A percentile compares a stretch with the other conserved stretches of the same genome.
These are phyloP conservation scores for Nitzschia palea DNA, from an alignment of 108 stramenopile species.

Conservation along the genomic window DNA sequence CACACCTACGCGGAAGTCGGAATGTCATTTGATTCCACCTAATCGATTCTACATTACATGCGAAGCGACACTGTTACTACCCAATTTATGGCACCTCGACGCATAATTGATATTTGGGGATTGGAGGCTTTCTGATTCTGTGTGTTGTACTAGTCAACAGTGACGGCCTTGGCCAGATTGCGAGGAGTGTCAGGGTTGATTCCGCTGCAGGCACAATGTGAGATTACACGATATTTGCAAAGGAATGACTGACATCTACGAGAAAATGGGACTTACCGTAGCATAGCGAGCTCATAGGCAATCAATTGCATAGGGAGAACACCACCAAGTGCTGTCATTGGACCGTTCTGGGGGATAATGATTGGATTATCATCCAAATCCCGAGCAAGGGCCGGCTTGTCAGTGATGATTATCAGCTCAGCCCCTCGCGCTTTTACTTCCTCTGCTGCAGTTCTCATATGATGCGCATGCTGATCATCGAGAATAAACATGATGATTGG, in stretches of 20 bases:
- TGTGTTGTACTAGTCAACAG: slow-evolving; percentile 97
- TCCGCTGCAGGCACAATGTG: slow-evolving; percentile 49
- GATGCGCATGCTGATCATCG: slow-evolving; percentile 95
- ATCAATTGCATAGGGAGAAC: slow-evolving; percentile 95
- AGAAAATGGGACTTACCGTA: slow-evolving; percentile 56
- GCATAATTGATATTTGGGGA: no score
- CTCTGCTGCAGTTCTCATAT: slow-evolving; percentile 93
- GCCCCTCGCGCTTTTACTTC: slow-evolving; percentile 98
- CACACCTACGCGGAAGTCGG: no score
- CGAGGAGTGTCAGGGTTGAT: slow-evolving; percentile 98
- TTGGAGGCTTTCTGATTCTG: no score
- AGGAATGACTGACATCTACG: background rate
- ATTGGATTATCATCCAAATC: slow-evolving; percentile 90
- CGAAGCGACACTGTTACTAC: no score
- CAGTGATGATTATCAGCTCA: slow-evolving; percentile 95
- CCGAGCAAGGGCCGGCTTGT: slow-evolving; percentile 77
- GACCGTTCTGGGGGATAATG: slow-evolving; percentile 95
- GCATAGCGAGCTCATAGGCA: slow-evolving; percentile 96
- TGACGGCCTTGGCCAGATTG: slow-evolving; percentile 99
- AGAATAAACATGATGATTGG: slow-evolving; percentile 98
- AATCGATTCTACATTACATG: no score
- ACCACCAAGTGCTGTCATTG: slow-evolving; percentile 94
- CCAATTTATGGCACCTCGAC: no score
- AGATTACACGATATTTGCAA: background rate
- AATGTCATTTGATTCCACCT: no score